Conservation (phyloP, 257 asterid species). For the Nemophila menziesii region DNA sequence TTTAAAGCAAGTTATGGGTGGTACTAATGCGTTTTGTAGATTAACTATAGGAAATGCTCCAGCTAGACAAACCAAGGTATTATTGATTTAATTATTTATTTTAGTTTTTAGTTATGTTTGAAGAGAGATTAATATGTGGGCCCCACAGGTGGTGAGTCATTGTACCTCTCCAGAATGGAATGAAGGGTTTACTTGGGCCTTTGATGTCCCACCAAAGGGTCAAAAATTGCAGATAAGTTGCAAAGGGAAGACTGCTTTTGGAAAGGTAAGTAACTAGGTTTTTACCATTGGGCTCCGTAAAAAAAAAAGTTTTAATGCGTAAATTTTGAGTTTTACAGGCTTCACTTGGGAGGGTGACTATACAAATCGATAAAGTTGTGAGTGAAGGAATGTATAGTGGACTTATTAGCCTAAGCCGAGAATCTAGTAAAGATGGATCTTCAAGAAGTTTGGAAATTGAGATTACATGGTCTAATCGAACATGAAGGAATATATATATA, state of each 20-base stretch:
- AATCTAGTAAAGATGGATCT: conserved; percentile 40
- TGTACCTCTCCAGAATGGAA: conserved; percentile 70
- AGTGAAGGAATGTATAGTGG: conserved; percentile 65
- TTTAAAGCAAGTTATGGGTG: conserved; percentile 59
- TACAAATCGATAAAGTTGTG: conserved; percentile 70
- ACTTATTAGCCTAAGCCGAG: conserved; percentile 44
- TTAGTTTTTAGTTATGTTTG: neutral
- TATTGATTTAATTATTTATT: neutral
- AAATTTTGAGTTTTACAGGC: conserved; percentile 32
- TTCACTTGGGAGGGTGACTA: conserved; percentile 53
- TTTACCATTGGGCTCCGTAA: too few relatives aligned
- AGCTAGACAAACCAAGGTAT: conserved; percentile 74
- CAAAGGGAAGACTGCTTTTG: conserved; percentile 68
- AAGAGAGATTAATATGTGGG: too few relatives aligned
- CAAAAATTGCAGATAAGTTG: conserved; percentile 65
- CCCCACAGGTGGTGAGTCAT: conserved; percentile 51
- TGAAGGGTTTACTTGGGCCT: conserved; percentile 81
- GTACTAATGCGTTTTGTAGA: conserved; percentile 63
- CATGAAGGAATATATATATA: too few relatives aligned
- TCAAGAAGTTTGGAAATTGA: conserved; percentile 57
- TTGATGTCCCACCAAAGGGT: conserved; percentile 86
- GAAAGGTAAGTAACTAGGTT: conserved; percentile 57
- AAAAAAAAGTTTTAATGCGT: conserved; percentile 15
- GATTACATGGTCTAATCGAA: conserved; percentile 64
- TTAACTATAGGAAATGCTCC: conserved; percentile 65